Evolutionary conservation across 2,329 filamentous ascomycete genomes (phyloP).

Genomic region (Penicillium sp.): DNA sequence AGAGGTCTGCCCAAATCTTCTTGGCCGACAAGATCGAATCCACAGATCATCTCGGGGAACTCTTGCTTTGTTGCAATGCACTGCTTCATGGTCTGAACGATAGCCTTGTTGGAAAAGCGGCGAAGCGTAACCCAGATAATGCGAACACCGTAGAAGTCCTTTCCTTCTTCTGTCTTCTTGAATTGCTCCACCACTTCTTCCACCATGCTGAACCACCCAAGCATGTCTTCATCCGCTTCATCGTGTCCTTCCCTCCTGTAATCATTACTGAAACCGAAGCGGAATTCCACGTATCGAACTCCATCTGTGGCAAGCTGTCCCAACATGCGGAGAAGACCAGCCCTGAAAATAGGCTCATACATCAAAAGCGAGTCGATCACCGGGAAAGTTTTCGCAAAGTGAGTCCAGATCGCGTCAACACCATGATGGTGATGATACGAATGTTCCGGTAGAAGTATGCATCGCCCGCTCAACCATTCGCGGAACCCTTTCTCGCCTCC

Average conservation of each 20-base stretch:
- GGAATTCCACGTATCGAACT: slow-evolving; percentile 80
- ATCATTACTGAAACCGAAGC: slow-evolving; percentile 71
- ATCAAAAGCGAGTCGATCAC: slow-evolving; percentile 74
- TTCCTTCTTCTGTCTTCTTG: slow-evolving; percentile 68
- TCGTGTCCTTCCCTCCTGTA: slow-evolving; percentile 69
- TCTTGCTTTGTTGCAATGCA: slow-evolving; percentile 80
- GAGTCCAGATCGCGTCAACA: slow-evolving; percentile 79
- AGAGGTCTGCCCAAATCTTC: slow-evolving; percentile 79
- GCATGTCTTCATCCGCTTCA: slow-evolving; percentile 65
- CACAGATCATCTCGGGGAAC: slow-evolving; percentile 77
- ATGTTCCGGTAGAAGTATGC: slow-evolving; percentile 70
- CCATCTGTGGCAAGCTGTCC: slow-evolving; percentile 74
- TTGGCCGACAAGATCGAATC: slow-evolving; percentile 87
- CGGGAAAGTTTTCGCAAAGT: slow-evolving; percentile 74
- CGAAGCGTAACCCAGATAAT: slow-evolving; percentile 84
- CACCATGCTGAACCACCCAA: slow-evolving; percentile 70
- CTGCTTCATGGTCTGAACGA: slow-evolving; percentile 81
- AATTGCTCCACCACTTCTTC: slow-evolving; percentile 78
- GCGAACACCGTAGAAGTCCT: slow-evolving; percentile 78
- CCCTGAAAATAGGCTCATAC: slow-evolving; percentile 87
- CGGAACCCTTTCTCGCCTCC: slow-evolving; percentile 72
- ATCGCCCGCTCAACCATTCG: slow-evolving; percentile 73
- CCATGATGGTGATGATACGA: slow-evolving; percentile 79
- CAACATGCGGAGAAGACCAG: slow-evolving; percentile 72
- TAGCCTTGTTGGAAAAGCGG: slow-evolving; percentile 60